Conservation (phyloP, 495 filamentous ascomycete species). For the Podospora tetraspora region DNA sequence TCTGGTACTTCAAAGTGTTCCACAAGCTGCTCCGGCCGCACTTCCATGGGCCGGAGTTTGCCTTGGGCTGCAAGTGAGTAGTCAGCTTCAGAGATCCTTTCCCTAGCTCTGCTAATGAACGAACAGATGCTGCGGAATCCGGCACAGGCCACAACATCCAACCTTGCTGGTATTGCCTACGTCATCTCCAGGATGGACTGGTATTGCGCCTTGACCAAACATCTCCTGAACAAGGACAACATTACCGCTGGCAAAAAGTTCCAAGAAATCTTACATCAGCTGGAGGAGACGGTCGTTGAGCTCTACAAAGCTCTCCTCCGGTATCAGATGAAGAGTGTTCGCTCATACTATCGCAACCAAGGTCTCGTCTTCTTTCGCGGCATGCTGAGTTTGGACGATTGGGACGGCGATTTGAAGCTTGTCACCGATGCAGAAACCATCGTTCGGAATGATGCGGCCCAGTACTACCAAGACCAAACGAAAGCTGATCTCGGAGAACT, state of each 20-base stretch:
- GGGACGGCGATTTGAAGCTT: slow-evolving; percentile 24
- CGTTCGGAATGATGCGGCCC: slow-evolving; percentile 15
- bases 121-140: slow-evolving; percentile 23
- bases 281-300: slow-evolving; percentile 18
- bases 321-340: slow-evolving; percentile 35
- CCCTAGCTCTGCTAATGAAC: too few species aligned
- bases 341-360: slow-evolving; percentile 30
- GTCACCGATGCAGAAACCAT: slow-evolving; percentile 22
- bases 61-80: slow-evolving; percentile 20
- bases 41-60: slow-evolving; percentile 25
- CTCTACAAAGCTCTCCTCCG: slow-evolving; percentile 30
- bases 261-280: slow-evolving; percentile 8
- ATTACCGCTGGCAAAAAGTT: slow-evolving; percentile 9
- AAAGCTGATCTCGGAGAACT: background rate
- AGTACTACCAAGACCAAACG: slow-evolving; percentile 11
- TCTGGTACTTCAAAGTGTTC: slow-evolving; percentile 10
- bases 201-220: slow-evolving; percentile 30
- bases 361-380: slow-evolving; percentile 18
- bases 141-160: slow-evolving; percentile 25
- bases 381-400: slow-evolving; percentile 18
- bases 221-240: slow-evolving; percentile 22
- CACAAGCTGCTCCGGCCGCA: slow-evolving; percentile 22
- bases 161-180: slow-evolving; percentile 28
- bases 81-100: background rate
- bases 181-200: slow-evolving; percentile 33